These are phyloP conservation scores for Barnettozyma botsteinii DNA, from an alignment of 805 yeast species.

Conservation along the genomic window DNA sequence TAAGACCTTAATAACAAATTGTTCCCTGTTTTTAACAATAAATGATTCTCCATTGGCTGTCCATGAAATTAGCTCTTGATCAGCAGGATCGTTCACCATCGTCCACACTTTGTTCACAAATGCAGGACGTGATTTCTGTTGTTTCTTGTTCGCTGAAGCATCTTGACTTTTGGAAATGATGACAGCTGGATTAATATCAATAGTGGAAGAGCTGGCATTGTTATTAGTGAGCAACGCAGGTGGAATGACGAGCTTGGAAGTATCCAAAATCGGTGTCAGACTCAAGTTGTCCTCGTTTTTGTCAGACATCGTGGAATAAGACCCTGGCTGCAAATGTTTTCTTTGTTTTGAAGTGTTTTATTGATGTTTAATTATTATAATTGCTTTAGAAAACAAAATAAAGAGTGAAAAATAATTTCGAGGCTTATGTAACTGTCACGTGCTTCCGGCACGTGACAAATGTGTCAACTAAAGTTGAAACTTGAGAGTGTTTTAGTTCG, in stretches of 20 bases:
- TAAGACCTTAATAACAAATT: conserved; percentile 72
- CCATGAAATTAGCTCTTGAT: conserved; percentile 76
- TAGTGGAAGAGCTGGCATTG: too few species aligned
- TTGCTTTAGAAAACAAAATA: too few species aligned
- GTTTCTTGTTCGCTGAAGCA: not conserved
- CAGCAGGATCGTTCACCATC: conserved; percentile 82
- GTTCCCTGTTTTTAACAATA: conserved; percentile 76
- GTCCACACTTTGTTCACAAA: conserved; percentile 93
- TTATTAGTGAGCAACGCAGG: too few species aligned
- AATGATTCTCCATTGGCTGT: conserved; percentile 78
- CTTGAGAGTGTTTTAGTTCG: too few species aligned
- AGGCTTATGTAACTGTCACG: too few species aligned
- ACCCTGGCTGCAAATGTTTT: too few species aligned
- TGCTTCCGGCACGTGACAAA: too few species aligned
- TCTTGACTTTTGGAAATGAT: not conserved
- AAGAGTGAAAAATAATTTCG: too few species aligned
- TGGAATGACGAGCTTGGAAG: conserved; percentile 2
- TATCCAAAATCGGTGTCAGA: conserved; percentile 1
- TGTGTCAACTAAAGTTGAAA: too few species aligned
- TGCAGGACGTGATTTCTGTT: conserved; percentile 64
- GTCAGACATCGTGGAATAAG: not conserved
- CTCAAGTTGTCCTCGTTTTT: not conserved
- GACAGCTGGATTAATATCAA: not conserved
- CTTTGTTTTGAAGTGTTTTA: too few species aligned
- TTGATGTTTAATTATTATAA: too few species aligned